These are phyloP conservation scores for Saccharomycopsis microspora DNA, from an alignment of 805 yeast genomes.

Conservation along the genomic window DNA sequence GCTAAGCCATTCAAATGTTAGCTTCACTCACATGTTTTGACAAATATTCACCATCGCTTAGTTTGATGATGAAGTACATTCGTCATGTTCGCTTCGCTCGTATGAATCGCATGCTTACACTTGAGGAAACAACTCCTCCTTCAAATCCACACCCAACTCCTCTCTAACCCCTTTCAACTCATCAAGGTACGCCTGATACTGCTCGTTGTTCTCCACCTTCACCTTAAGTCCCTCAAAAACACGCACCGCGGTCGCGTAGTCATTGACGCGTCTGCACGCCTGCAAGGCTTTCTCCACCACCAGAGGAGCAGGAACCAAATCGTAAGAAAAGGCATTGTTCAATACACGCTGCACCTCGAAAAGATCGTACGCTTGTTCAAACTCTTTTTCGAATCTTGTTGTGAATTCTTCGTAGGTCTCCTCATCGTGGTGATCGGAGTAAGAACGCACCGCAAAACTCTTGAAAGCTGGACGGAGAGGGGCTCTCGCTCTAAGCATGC, in stretches of 20 bases:
- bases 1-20: too few species aligned
- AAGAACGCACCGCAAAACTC: slow-evolving; percentile 39
- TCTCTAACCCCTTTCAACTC: slow-evolving; percentile 86
- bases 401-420: slow-evolving; percentile 95
- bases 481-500: slow-evolving; percentile 2
- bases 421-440: slow-evolving; percentile 79
- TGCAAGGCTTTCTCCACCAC: slow-evolving; percentile 91
- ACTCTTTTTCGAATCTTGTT: slow-evolving; percentile 85
- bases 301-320: slow-evolving; percentile 95
- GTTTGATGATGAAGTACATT: too few species aligned
- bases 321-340: slow-evolving; percentile 97
- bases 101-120: too few species aligned
- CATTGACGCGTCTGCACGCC: slow-evolving; percentile 98
- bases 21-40: too few species aligned
- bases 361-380: slow-evolving; percentile 83
- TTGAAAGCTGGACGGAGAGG: neutral
- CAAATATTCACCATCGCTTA: too few species aligned
- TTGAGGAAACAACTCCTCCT: slow-evolving; percentile 70
- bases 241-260: slow-evolving; percentile 96
- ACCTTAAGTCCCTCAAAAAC: slow-evolving; percentile 94
- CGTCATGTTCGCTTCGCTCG: too few species aligned
- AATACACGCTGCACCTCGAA: slow-evolving; percentile 86
- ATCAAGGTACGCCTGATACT: slow-evolving; percentile 91
- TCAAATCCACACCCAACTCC: slow-evolving; percentile 86
- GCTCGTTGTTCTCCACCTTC: slow-evolving; percentile 91